These are phyloP conservation scores for Mortierella antarctica DNA, from an alignment of 192 early-diverging fungal genomes.

Conservation along the genomic window DNA sequence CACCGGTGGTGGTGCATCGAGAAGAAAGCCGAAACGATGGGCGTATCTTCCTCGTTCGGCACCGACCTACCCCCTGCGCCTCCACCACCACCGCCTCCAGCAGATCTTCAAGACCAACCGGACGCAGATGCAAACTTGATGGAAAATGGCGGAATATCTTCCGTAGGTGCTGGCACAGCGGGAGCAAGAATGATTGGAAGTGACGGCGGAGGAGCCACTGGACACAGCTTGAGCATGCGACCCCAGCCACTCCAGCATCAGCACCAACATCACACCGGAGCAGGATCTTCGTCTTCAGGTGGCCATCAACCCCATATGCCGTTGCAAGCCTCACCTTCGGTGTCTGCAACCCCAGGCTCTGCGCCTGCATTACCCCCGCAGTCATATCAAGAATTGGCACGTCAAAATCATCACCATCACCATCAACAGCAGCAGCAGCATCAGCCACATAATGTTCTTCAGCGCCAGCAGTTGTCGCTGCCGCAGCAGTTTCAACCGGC, in stretches of 20 bases:
- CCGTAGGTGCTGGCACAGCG: slow-evolving; percentile 24
- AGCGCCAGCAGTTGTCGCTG: slow-evolving; percentile 6
- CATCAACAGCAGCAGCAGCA: slow-evolving; percentile 24
- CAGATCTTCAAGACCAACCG: slow-evolving; percentile 47
- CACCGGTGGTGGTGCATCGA: slow-evolving; percentile 87
- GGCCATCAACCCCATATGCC: no score
- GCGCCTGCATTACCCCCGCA: no score
- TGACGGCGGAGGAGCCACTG: slow-evolving; percentile 13
- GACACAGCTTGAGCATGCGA: slow-evolving; percentile 6
- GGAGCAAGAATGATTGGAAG: slow-evolving; percentile 45
- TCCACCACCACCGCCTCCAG: slow-evolving; percentile 41
- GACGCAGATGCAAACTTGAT: slow-evolving; percentile 20
- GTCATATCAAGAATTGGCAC: neutral
- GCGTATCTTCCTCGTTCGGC: slow-evolving; percentile 39
- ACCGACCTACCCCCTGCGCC: slow-evolving; percentile 40
- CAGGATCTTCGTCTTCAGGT: slow-evolving; percentile 3
- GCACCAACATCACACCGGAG: neutral
- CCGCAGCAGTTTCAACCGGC: slow-evolving; percentile 17
- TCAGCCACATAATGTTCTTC: neutral
- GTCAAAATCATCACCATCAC: slow-evolving; percentile 8
- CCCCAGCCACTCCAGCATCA: slow-evolving; percentile 8
- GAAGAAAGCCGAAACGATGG: slow-evolving; percentile 50
- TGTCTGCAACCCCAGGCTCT: no score
- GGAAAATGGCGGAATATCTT: slow-evolving; percentile 37
- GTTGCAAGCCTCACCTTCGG: no score